Base-by-base conservation (phyloP, 805 yeast species). In the Candida railenensis region DNA sequence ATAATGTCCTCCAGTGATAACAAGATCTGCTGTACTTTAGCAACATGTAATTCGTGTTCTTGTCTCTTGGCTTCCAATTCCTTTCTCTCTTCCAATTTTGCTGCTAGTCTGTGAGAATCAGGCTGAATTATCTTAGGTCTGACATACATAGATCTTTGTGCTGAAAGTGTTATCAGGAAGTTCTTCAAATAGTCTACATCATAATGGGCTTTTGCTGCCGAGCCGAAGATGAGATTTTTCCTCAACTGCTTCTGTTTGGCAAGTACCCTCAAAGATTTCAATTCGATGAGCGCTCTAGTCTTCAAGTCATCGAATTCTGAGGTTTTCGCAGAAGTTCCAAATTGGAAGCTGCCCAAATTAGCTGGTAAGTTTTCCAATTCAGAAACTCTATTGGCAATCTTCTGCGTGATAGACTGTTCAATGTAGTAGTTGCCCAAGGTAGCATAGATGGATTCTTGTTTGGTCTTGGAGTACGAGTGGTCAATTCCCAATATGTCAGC, bases 81-180 rank as follows among this genome's bases (percentile, higher is more conserved):
- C 59, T 85, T 86, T 56, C 84, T 85, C 59, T 82, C 85, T 57
- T 86, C 89, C 48, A 87, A 70, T 58, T 85, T 88, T 61, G 82
- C 85, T 3, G 91, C 90, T 40, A 87, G 68, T 49, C 84, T 74
- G 3, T 89, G 86, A 1, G 95, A 87, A 56, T 85, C 87, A 16
- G 84, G 82, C 25, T 85, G 85, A 48, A 81, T 81, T 44, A 84
- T 77, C 59, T 86, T 87, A 30, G 82, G 81, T 60, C 89, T 78
- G 15, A 85, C 72, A 58, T 82, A 82, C 47, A 81, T 76, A 0
- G 88, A 78, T 59, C 95, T 73, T 56, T 83, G 84, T 43, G 89
- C 87, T 38, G 86, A 82, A 54, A 79, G 70, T 2, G 85, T 77
- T 42, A 78, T 70, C 3, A 87, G 77, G 46, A 80, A 74, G 40